Evolutionary conservation across 2,329 filamentous ascomycete species (phyloP).

Genomic region (Fusarium falciforme): DNA sequence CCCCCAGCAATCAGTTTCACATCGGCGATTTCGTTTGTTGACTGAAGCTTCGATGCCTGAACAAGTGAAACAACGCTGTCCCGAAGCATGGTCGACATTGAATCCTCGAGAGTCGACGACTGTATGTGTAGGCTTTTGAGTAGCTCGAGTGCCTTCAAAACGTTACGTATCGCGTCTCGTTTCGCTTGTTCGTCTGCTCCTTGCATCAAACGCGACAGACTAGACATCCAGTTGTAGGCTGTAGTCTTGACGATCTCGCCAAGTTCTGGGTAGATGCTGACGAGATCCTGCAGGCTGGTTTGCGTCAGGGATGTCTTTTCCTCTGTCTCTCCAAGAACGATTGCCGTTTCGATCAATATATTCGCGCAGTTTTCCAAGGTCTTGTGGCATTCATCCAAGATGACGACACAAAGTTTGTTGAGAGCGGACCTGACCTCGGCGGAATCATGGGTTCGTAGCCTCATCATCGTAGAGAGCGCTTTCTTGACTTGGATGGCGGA

Average conservation of each 20-base stretch:
- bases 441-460: constrained; percentile 77
- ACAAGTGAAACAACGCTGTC: constrained; percentile 73
- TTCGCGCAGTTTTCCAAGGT: constrained; percentile 76
- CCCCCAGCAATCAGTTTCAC: constrained; percentile 44
- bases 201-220: constrained; percentile 86
- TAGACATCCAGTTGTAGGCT: constrained; percentile 83
- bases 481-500: constrained; percentile 85
- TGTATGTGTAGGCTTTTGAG: constrained; percentile 72
- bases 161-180: constrained; percentile 76
- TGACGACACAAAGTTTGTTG: constrained; percentile 75
- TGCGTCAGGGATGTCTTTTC: constrained; percentile 51
- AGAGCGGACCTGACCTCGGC: constrained; percentile 76
- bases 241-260: constrained; percentile 74
- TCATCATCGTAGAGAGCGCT: constrained; percentile 81
- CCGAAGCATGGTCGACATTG: constrained; percentile 75
- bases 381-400: constrained; percentile 82
- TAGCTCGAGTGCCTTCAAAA: constrained; percentile 78
- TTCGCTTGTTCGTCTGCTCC: constrained; percentile 84
- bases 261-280: constrained; percentile 71
- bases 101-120: constrained; percentile 74
- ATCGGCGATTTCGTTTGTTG: constrained; percentile 27
- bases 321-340: constrained; percentile 71
- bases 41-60: constrained; percentile 35
- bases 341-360: constrained; percentile 84
- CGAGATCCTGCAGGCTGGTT: constrained; percentile 70